Evolutionary conservation across 257 asterid genomes (phyloP).

Genomic region (Cruciata laevipes): DNA sequence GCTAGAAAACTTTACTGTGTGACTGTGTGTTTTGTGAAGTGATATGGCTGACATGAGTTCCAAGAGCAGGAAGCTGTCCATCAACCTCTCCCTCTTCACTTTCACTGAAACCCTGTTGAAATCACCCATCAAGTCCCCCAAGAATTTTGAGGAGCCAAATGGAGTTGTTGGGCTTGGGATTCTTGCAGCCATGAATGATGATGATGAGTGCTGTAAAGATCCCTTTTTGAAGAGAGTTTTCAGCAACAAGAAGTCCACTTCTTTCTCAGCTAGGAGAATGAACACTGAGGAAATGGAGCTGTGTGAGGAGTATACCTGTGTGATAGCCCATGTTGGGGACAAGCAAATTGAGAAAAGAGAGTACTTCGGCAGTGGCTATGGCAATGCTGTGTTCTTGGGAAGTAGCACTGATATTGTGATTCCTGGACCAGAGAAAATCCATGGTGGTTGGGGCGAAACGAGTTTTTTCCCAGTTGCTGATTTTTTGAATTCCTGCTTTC

Average conservation of each 20-base stretch:
- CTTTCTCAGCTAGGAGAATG: slow-evolving; percentile 14
- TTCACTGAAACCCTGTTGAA: slow-evolving; percentile 25
- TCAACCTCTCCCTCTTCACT: slow-evolving; percentile 50
- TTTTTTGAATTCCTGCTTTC: slow-evolving; percentile 67
- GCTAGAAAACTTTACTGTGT: background rate
- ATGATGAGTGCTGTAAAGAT: slow-evolving; percentile 21
- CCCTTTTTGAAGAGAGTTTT: slow-evolving; percentile 27
- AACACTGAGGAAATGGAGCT: slow-evolving; percentile 45
- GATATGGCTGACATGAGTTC: slow-evolving; percentile 46
- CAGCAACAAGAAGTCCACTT: slow-evolving; percentile 10
- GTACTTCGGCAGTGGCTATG: slow-evolving; percentile 46
- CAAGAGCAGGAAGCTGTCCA: slow-evolving; percentile 38
- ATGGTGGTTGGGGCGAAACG: background rate
- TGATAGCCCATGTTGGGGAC: slow-evolving; percentile 58
- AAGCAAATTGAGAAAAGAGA: slow-evolving; percentile 50
- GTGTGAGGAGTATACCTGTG: slow-evolving; percentile 80
- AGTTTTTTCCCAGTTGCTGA: slow-evolving; percentile 24
- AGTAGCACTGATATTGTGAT: background rate
- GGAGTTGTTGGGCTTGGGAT: slow-evolving; percentile 85
- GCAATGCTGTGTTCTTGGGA: slow-evolving; percentile 31
- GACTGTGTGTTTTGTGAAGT: slow-evolving; percentile 2
- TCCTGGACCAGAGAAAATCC: slow-evolving; percentile 4
- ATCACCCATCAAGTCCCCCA: slow-evolving; percentile 33
- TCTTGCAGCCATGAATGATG: slow-evolving; percentile 48
- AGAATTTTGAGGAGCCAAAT: slow-evolving; percentile 44